A percentile compares a stretch with the other conserved stretches of the same genome.
phyloP scores from a whole-genome alignment of 2,329 filamentous ascomycete species.

The Diaporthe destruens region DNA sequence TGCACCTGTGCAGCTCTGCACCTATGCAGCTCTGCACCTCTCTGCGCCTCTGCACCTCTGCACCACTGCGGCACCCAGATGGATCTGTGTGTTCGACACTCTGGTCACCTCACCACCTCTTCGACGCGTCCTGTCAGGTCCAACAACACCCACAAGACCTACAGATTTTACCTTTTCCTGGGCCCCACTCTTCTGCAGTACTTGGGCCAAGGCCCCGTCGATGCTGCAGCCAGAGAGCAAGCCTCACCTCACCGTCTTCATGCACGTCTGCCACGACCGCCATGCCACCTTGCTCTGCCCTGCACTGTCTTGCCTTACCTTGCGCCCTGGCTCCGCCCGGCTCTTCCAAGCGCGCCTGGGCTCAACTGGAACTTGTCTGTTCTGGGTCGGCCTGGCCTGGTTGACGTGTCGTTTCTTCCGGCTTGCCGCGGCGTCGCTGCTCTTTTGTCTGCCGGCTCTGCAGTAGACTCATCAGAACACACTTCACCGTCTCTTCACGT shows the following conservation, averaged over 20 bases:
- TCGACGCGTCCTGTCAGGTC: constrained; percentile 12
- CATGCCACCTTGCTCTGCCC: constrained; percentile 34
- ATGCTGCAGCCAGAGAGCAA: constrained; percentile 29
- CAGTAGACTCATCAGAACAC: constrained; percentile 36
- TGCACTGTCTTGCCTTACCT: constrained; percentile 25
- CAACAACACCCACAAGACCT: constrained; percentile 21
- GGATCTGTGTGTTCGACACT: constrained; percentile 36
- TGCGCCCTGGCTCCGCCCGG: constrained; percentile 32
- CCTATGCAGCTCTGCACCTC: constrained; percentile 31
- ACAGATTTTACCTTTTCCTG: constrained; percentile 40
- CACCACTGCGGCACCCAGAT: constrained; percentile 29
- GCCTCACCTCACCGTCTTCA: constrained; percentile 42
- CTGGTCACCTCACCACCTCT: constrained; percentile 13
- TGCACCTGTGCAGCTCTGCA: constrained; percentile 36
- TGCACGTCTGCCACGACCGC: constrained; percentile 40
- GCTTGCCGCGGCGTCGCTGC: constrained; percentile 39
- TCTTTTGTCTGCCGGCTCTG: constrained; percentile 32
- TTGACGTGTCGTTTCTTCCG: constrained; percentile 42
- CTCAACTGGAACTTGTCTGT: constrained; percentile 30
- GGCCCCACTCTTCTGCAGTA: constrained; percentile 40
- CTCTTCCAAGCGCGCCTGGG: constrained; percentile 31
- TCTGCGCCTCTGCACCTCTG: constrained; percentile 1
- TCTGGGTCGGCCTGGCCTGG: constrained; percentile 32
- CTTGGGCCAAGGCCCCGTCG: constrained; percentile 34
- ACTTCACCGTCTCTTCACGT: constrained; percentile 39